These are phyloP conservation scores for Aspergillus flavus DNA, from an alignment of 2,329 filamentous ascomycete species.

Conservation along the genomic window DNA sequence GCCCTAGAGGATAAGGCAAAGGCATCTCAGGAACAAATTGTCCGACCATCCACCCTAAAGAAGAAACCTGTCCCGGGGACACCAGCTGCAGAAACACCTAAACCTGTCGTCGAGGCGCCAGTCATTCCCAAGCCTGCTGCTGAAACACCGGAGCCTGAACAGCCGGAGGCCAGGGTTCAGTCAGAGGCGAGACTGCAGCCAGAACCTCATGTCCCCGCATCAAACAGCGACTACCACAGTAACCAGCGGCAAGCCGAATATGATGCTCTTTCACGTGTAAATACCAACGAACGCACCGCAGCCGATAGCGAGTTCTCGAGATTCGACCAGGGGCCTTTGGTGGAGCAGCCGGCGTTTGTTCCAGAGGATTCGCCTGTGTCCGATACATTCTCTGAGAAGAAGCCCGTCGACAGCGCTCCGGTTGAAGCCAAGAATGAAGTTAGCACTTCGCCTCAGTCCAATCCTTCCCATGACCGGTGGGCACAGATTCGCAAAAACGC, in stretches of 20 bases:
- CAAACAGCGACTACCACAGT: constrained; percentile 35
- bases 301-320: constrained; percentile 57
- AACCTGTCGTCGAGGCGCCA: constrained; percentile 14
- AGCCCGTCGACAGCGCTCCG: constrained; percentile 10
- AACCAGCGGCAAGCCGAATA: constrained; percentile 54
- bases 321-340: constrained; percentile 87
- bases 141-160: constrained; percentile 19
- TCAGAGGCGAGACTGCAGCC: constrained; percentile 11
- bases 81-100: constrained; percentile 11
- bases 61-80: constrained; percentile 36
- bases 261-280: constrained; percentile 63
- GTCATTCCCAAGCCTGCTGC: constrained; percentile 8
- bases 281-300: constrained; percentile 52
- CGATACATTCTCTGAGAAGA: constrained; percentile 20
- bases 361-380: constrained; percentile 55
- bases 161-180: constrained; percentile 20
- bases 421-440: constrained; percentile 6
- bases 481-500: constrained; percentile 95
- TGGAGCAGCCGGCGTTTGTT: constrained; percentile 82
- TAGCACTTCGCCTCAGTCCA: constrained; percentile 7
- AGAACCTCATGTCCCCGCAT: background rate
- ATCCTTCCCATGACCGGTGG: constrained; percentile 75
- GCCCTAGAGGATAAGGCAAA: constrained; percentile 44
- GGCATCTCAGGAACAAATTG: constrained; percentile 32
- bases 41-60: constrained; percentile 30